A percentile compares a stretch with the other conserved stretches of the same genome.
phyloP scores from a whole-genome alignment of 108 stramenopile species.

The Cyclostephanos tholiformis region DNA sequence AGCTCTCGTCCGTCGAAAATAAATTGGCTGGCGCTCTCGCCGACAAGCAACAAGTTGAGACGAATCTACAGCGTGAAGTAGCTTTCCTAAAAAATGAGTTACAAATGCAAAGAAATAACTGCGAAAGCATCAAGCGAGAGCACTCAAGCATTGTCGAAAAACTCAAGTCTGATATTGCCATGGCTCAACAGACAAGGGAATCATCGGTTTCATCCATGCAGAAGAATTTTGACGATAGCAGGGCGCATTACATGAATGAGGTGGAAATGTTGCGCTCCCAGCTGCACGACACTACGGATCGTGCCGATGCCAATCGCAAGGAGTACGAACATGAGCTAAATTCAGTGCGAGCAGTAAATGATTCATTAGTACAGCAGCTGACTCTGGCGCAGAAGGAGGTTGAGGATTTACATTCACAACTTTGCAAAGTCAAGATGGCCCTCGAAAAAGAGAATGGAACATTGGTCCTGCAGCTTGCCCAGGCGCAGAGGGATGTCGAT shows the following conservation, averaged over 20 bases:
- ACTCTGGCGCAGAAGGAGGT: conserved; percentile 31
- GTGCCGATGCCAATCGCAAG: background rate
- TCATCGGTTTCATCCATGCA: conserved; percentile 8
- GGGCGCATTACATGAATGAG: conserved; percentile 29
- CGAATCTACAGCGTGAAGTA: conserved; percentile 19
- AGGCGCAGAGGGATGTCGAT: conserved; percentile 17
- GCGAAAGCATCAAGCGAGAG: conserved; percentile 14
- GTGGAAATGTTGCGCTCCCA: conserved; percentile 24
- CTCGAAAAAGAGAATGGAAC: conserved; percentile 24
- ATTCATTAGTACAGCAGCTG: conserved; percentile 6
- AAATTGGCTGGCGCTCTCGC: conserved; percentile 18
- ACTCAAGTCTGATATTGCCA: conserved; percentile 16
- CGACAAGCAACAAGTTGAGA: conserved; percentile 26
- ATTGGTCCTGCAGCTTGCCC: conserved; percentile 10
- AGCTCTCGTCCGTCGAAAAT: conserved; percentile 11
- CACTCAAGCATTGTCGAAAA: conserved; percentile 22
- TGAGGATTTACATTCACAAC: conserved; percentile 26
- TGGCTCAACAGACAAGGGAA: conserved; percentile 7
- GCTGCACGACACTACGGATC: conserved; percentile 16
- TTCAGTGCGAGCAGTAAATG: too few relatives aligned
- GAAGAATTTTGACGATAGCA: conserved; percentile 22
- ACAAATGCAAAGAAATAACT: background rate
- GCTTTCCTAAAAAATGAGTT: conserved; percentile 17
- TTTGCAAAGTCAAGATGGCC: conserved; percentile 6
- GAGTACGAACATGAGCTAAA: background rate